A percentile compares a stretch with the other conserved stretches of the same genome.
phyloP scores from a whole-genome alignment of 2,329 filamentous ascomycete genomes.

The Grosmannia huntii region DNA sequence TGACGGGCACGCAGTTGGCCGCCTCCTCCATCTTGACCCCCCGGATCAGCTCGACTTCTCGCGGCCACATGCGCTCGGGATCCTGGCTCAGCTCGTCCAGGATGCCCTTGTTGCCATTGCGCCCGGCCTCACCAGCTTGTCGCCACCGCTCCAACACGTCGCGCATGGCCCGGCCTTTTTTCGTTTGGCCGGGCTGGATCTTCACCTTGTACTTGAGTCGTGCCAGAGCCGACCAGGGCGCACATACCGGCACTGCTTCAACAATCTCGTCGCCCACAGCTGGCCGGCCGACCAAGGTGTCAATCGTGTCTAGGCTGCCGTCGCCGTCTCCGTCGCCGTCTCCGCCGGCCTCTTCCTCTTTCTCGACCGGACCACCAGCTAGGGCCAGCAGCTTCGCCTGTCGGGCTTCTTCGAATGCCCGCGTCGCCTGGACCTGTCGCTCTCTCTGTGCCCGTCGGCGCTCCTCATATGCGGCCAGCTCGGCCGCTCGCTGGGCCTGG shows the following conservation, averaged over 20 bases:
- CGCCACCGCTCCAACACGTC: slow-evolving; percentile 81
- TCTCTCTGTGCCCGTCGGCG: slow-evolving; percentile 71
- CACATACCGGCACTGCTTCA: slow-evolving; percentile 50
- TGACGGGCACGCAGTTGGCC: slow-evolving; percentile 66
- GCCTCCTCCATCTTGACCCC: slow-evolving; percentile 71
- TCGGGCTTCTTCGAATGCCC: slow-evolving; percentile 62
- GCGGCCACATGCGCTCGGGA: slow-evolving; percentile 67
- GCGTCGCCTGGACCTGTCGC: slow-evolving; percentile 60
- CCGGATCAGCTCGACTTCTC: slow-evolving; percentile 76
- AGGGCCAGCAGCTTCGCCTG: slow-evolving; percentile 42
- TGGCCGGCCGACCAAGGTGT: slow-evolving; percentile 65
- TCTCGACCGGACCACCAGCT: slow-evolving; percentile 43
- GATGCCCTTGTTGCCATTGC: slow-evolving; percentile 31
- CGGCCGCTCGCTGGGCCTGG: slow-evolving; percentile 57
- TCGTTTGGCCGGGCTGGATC: slow-evolving; percentile 75
- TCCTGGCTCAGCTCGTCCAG: slow-evolving; percentile 49
- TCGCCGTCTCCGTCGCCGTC: slow-evolving; percentile 45
- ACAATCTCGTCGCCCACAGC: slow-evolving; percentile 73
- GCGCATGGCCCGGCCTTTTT: slow-evolving; percentile 89
- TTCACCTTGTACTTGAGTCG: slow-evolving; percentile 90
- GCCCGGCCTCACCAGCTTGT: slow-evolving; percentile 36
- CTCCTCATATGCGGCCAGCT: slow-evolving; percentile 57
- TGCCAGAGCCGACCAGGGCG: slow-evolving; percentile 48
- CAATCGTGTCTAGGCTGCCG: slow-evolving; percentile 35
- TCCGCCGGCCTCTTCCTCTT: slow-evolving; percentile 45